Base-by-base conservation (phyloP, 2,329 filamentous ascomycete species). In the Akanthomyces lecanii region DNA sequence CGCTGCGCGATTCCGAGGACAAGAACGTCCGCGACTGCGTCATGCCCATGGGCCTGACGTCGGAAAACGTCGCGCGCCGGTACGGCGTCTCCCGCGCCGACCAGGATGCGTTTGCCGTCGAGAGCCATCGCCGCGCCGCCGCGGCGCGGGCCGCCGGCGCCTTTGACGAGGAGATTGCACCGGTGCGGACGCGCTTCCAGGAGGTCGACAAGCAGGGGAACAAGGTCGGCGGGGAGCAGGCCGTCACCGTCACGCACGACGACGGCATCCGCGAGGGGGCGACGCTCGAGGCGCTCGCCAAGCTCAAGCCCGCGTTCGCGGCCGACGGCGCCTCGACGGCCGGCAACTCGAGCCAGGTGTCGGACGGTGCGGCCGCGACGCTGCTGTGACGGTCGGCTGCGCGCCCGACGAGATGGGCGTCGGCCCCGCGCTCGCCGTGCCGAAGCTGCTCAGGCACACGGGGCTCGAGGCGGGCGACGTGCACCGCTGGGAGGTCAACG, bases 381-480 rank as follows among this genome's bases (percentile, higher is more conserved):
- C 79, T 97, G 45, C 81, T 97, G 83, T 87, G 36, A 88, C 91
- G 12, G 86, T 87, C 0, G 93, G 94, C 14, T 96, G 91, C 73
- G 82, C 81, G 58, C 93, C 94, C 0, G 92, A 96, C 71, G 92
- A 97, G 82, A 97, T 98, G 94, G 93, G 94, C 45, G 82, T 97
- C 63, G 93, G 94, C 0, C 93, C 94, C 0, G 91, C 92, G 0
- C 72, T 96, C 33, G 93, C 91, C 0, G 94, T 97, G 59, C 93
- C 93, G 7, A 90, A 89, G 73, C 81, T 97, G 23, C 81, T 97
- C 6, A 4, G n/a, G 74, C 79, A 21, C 84, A 85, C 65, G 84
- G 91, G 88, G 0, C 74, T 97, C 16, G 72, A 77, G 50, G 87
- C 79, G 14, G 79, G 81, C 2, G 91, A 97, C 63, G 85, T 98